Conservation (phyloP, 2,329 filamentous ascomycete genomes). For the Coniochaeta sp. region DNA sequence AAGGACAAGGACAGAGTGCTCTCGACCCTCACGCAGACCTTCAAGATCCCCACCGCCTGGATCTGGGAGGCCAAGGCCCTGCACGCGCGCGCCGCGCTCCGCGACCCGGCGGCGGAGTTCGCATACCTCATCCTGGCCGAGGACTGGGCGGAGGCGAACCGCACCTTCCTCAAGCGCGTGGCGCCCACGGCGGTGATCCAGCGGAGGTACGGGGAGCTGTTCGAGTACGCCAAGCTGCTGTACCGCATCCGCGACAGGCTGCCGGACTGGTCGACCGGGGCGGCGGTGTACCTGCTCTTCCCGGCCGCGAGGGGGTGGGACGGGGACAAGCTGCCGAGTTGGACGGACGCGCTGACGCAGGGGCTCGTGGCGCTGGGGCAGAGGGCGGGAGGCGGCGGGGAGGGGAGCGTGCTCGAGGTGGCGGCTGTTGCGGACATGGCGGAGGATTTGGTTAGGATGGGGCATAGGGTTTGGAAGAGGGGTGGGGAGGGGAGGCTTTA, state of each 20-base stretch:
- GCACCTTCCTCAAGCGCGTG: slow-evolving; percentile 71
- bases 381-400: slow-evolving; percentile 48
- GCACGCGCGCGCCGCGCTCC: slow-evolving; percentile 66
- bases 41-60: slow-evolving; percentile 69
- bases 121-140: slow-evolving; percentile 72
- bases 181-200: slow-evolving; percentile 78
- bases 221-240: slow-evolving; percentile 48
- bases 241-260: slow-evolving; percentile 62
- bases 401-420: slow-evolving; percentile 43
- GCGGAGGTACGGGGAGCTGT: slow-evolving; percentile 65
- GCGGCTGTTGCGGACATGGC: slow-evolving; percentile 81
- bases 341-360: slow-evolving; percentile 40
- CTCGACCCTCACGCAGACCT: slow-evolving; percentile 48
- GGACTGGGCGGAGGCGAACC: slow-evolving; percentile 74
- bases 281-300: slow-evolving; percentile 67
- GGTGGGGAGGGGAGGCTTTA: slow-evolving; percentile 44
- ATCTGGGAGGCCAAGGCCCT: slow-evolving; percentile 83
- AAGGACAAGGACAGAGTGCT: slow-evolving; percentile 45
- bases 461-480: slow-evolving; percentile 46
- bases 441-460: slow-evolving; percentile 59
- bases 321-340: slow-evolving; percentile 29
- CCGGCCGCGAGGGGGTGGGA: slow-evolving; percentile 29
- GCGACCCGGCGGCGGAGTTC: slow-evolving; percentile 64
- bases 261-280: slow-evolving; percentile 69
- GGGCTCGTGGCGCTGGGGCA: slow-evolving; percentile 49